Percentiles rank a stretch among this genome's conserved stretches.
phyloP scores from a whole-genome alignment of 768 basidiomycete genomes.

The Chalciporus piperatus region DNA sequence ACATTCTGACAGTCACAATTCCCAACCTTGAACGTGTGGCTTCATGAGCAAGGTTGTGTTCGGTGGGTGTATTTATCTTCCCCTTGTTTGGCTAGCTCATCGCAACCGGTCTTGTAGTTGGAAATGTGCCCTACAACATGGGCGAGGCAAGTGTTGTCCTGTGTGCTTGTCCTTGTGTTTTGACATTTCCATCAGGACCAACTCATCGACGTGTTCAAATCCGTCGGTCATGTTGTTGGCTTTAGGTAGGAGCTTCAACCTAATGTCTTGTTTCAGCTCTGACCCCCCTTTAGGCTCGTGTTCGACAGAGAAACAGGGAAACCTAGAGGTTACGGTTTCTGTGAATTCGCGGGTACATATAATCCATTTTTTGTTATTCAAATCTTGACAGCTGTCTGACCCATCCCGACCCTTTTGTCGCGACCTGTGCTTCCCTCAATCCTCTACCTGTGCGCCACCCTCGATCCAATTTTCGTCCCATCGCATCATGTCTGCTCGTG shows the following conservation, averaged over 20 bases:
- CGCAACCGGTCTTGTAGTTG: constrained; percentile 44
- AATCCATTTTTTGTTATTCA: constrained; percentile 28
- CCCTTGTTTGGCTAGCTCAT: constrained; percentile 1
- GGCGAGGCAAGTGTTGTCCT: constrained; percentile 49
- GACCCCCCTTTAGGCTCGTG: constrained; percentile 55
- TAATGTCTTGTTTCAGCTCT: neutral
- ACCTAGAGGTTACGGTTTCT: constrained; percentile 91
- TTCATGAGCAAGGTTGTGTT: constrained; percentile 72
- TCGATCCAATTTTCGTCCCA: constrained; percentile 2
- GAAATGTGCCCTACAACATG: constrained; percentile 91
- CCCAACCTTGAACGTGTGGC: neutral
- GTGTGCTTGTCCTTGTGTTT: neutral
- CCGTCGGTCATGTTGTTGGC: constrained; percentile 85
- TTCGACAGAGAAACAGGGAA: constrained; percentile 94
- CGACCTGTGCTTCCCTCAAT: constrained; percentile 8
- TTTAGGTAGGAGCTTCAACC: constrained; percentile 55
- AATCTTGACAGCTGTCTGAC: constrained; percentile 36
- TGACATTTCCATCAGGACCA: constrained; percentile 52
- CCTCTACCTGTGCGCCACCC: constrained; percentile 2
- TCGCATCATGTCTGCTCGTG: constrained; percentile 9
- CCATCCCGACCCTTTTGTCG: constrained; percentile 26
- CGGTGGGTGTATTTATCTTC: constrained; percentile 41
- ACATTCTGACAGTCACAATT: neutral
- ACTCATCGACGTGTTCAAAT: constrained; percentile 84
- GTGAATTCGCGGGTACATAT: constrained; percentile 84